A percentile compares a stretch with the other conserved stretches of the same genome.
These are phyloP conservation scores for Aspergillus ustus DNA, from an alignment of 2,329 filamentous ascomycete species.

Conservation along the genomic window DNA sequence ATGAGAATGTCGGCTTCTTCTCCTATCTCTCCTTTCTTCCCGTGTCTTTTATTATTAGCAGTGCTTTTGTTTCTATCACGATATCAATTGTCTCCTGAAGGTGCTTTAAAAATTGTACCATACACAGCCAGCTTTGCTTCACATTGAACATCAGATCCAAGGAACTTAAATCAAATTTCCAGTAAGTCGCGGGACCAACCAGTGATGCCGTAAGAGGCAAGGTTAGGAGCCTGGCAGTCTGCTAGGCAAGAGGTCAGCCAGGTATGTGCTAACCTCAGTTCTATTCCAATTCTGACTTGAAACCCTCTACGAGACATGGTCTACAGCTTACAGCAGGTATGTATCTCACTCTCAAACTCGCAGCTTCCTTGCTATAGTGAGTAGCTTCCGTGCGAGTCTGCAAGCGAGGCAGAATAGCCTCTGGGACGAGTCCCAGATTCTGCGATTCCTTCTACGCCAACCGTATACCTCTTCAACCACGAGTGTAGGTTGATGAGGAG, in stretches of 20 bases:
- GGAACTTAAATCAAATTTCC: neutral
- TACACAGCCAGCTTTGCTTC: neutral
- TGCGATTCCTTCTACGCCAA: slow-evolving; percentile 77
- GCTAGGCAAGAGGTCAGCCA: too few species aligned
- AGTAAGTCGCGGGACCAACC: neutral
- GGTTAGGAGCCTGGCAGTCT: too few species aligned
- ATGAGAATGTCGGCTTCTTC: slow-evolving; percentile 9
- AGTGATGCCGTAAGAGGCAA: too few species aligned
- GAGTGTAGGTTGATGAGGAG: slow-evolving; percentile 67
- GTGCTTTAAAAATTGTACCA: neutral
- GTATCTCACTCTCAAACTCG: slow-evolving; percentile 50
- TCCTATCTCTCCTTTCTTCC: neutral
- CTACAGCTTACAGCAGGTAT: slow-evolving; percentile 22
- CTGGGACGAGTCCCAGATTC: slow-evolving; percentile 27
- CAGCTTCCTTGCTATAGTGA: slow-evolving; percentile 34
- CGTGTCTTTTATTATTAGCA: slow-evolving; percentile 1
- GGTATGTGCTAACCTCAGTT: neutral
- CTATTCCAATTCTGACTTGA: neutral
- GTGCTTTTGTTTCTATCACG: slow-evolving; percentile 14
- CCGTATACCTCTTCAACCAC: slow-evolving; percentile 89
- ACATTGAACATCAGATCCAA: neutral
- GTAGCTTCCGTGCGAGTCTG: slow-evolving; percentile 45
- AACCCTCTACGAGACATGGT: neutral
- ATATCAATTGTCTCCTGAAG: neutral
- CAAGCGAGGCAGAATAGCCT: slow-evolving; percentile 41